Percentiles rank a stretch among this genome's conserved stretches.
These are phyloP conservation scores for Hirsutella thompsonii DNA, from an alignment of 2,329 filamentous ascomycete genomes.

Conservation along the genomic window DNA sequence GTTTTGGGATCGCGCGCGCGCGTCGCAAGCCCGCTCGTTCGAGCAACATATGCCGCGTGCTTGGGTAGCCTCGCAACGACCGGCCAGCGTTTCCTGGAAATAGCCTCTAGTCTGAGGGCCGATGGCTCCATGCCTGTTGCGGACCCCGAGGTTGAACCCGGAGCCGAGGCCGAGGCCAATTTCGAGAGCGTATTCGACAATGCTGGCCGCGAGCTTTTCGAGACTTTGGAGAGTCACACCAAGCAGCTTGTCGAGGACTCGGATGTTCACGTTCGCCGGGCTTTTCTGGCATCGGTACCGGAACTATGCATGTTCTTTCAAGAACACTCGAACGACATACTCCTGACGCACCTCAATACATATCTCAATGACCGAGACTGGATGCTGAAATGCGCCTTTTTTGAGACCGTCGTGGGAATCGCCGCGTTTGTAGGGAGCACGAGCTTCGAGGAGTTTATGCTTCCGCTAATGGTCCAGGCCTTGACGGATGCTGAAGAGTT, in stretches of 20 bases:
- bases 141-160: constrained; percentile 69
- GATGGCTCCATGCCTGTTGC: constrained; percentile 68
- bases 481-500: constrained; percentile 87
- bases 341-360: constrained; percentile 90
- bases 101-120: constrained; percentile 76
- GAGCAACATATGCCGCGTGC: constrained; percentile 87
- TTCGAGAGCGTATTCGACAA: constrained; percentile 81
- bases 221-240: constrained; percentile 76
- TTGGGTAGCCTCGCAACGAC: constrained; percentile 79
- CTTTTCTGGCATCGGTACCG: constrained; percentile 83
- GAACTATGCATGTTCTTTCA: constrained; percentile 93
- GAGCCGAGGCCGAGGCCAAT: constrained; percentile 50
- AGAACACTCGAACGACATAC: constrained; percentile 86
- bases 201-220: constrained; percentile 69
- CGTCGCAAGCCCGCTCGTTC: constrained; percentile 53
- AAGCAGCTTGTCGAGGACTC: constrained; percentile 81
- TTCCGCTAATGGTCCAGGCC: constrained; percentile 92
- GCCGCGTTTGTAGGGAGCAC: constrained; percentile 80
- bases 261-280: constrained; percentile 74
- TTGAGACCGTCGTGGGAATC: constrained; percentile 88
- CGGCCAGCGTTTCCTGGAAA: constrained; percentile 73
- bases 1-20: constrained; percentile 32
- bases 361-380: constrained; percentile 95
- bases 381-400: constrained; percentile 93
- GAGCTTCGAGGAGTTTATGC: constrained; percentile 85